These are phyloP conservation scores for Dimargaris cristalligena DNA, from an alignment of 192 early-diverging fungal genomes.

Conservation along the genomic window DNA sequence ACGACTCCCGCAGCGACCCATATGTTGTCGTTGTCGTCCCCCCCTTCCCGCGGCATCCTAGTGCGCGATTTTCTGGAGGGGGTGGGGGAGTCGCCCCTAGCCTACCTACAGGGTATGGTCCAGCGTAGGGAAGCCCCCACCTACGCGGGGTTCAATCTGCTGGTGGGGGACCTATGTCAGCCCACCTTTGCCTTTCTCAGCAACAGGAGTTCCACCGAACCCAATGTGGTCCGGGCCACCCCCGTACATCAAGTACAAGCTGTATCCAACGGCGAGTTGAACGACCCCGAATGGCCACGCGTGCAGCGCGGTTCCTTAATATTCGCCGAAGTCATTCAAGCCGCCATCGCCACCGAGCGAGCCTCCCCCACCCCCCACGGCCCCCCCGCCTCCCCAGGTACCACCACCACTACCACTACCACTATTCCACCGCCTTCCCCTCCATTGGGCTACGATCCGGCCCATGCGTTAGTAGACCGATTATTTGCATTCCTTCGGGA, in stretches of 20 bases:
- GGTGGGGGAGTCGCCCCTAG: neutral
- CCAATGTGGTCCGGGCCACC: neutral
- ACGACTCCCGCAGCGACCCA: too few species aligned
- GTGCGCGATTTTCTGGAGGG: conserved; percentile 1
- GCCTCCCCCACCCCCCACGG: neutral
- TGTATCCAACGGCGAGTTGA: neutral
- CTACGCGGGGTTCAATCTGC: conserved; percentile 2
- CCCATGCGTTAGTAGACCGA: neutral
- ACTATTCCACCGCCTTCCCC: too few species aligned
- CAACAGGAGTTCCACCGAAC: neutral
- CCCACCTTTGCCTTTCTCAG: neutral
- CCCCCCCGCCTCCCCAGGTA: too few species aligned
- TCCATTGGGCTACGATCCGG: too few species aligned
- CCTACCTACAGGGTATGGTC: neutral
- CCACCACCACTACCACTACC: neutral
- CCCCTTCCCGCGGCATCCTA: neutral
- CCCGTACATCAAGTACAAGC: neutral
- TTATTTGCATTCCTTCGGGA: conserved; percentile 4
- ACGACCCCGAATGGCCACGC: neutral
- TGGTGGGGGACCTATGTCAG: neutral
- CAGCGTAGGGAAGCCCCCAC: neutral
- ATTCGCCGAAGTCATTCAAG: neutral
- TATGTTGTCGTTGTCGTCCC: too few species aligned
- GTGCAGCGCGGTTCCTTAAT: neutral
- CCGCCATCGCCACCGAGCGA: neutral